These are phyloP conservation scores for Globisporangium paddicum DNA, from an alignment of 352 stramenopile species.

Conservation along the genomic window DNA sequence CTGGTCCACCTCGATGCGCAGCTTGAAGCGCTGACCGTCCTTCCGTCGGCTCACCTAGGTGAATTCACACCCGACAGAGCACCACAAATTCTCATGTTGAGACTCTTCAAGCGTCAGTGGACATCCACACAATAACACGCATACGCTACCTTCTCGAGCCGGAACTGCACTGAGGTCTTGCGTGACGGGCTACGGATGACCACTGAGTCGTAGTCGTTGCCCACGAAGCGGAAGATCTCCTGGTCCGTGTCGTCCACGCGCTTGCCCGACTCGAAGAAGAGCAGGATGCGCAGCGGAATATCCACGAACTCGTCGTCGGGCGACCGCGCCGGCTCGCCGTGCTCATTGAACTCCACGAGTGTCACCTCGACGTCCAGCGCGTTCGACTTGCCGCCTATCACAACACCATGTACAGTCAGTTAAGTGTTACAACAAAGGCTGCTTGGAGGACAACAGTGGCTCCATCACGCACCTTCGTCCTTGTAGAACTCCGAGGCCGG, in stretches of 20 bases:
- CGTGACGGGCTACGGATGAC: conserved; percentile 61
- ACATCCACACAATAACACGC: not conserved
- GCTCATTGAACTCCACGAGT: conserved; percentile 74
- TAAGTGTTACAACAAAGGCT: not conserved
- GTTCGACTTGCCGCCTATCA: conserved; percentile 68
- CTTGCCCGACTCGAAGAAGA: conserved; percentile 87
- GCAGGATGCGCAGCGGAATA: conserved; percentile 70
- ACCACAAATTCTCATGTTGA: not conserved
- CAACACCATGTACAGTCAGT: not conserved
- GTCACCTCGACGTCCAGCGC: conserved; percentile 75
- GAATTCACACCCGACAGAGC: not conserved
- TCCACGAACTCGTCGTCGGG: conserved; percentile 73
- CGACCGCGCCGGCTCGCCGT: conserved; percentile 56
- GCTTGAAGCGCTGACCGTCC: conserved; percentile 80
- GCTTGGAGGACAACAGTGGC: not conserved
- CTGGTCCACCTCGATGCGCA: conserved; percentile 81
- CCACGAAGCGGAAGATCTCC: conserved; percentile 85
- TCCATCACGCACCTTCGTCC: conserved; percentile 52
- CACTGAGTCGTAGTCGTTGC: conserved; percentile 82
- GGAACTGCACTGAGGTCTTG: conserved; percentile 72
- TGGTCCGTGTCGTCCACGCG: conserved; percentile 78
- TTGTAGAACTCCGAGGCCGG: conserved; percentile 86
- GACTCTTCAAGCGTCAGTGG: too few relatives aligned
- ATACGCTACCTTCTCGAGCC: conserved; percentile 61
- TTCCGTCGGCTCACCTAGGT: conserved; percentile 78